Conservation (phyloP, 345 rosid species). For the Hypericum androsaemum region DNA sequence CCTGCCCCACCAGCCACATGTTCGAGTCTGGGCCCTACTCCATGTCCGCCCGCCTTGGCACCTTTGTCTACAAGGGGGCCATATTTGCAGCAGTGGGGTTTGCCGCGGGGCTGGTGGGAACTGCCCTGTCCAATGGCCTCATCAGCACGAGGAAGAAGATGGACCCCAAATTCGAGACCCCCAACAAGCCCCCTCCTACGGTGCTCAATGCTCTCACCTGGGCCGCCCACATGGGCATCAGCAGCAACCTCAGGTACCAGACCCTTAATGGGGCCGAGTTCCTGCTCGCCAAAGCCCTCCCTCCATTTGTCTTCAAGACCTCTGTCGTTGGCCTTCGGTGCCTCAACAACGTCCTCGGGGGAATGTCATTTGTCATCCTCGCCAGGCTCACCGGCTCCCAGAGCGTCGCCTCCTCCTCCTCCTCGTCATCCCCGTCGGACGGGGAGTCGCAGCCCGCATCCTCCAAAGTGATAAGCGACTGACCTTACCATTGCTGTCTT, state of each 20-base stretch:
- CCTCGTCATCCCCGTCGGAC: neutral
- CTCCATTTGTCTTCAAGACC: conserved; percentile 60
- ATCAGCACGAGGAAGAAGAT: conserved; percentile 84
- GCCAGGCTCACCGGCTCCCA: conserved; percentile 97
- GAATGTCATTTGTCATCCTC: conserved; percentile 78
- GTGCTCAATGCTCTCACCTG: conserved; percentile 74
- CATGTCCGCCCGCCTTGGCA: conserved; percentile 49
- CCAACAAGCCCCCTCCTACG: conserved; percentile 85
- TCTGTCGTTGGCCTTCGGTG: conserved; percentile 78
- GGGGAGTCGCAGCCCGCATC: too few species aligned
- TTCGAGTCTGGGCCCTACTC: conserved; percentile 66
- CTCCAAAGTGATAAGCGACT: too few species aligned
- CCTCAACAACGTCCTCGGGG: conserved; percentile 74
- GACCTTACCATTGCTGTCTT: too few species aligned
- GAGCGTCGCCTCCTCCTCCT: conserved; percentile 26
- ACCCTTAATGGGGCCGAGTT: conserved; percentile 78
- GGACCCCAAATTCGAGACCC: conserved; percentile 83
- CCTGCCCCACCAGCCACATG: conserved; percentile 84
- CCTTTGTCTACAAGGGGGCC: conserved; percentile 69
- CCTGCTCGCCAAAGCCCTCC: conserved; percentile 46
- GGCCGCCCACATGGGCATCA: conserved; percentile 90
- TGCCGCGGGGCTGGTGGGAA: conserved; percentile 89
- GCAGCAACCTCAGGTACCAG: conserved; percentile 89
- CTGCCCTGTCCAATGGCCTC: conserved; percentile 70
- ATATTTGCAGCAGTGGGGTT: conserved; percentile 84